phyloP scores from a whole-genome alignment of 768 basidiomycete species.

The Leccinum barrowsii region DNA sequence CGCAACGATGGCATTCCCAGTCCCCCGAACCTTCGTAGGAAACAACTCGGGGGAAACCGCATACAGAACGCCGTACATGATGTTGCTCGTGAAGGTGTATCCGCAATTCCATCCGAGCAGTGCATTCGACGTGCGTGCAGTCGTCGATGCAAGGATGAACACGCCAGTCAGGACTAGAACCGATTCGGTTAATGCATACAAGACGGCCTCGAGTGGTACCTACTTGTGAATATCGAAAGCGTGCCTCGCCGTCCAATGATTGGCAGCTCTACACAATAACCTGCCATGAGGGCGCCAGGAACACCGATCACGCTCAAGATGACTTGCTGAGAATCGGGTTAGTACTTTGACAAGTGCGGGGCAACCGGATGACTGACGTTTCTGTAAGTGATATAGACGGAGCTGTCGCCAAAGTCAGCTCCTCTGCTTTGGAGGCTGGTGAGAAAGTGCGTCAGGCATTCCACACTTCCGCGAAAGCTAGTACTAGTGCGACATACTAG shows the following conservation, averaged over 20 bases:
- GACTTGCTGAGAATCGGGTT: slow-evolving; percentile 38
- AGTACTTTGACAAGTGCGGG: neutral
- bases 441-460: neutral
- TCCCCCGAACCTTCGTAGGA: slow-evolving; percentile 52
- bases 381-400: slow-evolving; percentile 68
- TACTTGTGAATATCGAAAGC: slow-evolving; percentile 47
- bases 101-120: slow-evolving; percentile 59
- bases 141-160: slow-evolving; percentile 57
- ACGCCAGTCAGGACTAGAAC: slow-evolving; percentile 46
- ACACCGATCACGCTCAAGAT: slow-evolving; percentile 56
- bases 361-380: slow-evolving; percentile 41
- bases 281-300: slow-evolving; percentile 55
- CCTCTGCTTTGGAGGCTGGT: slow-evolving; percentile 61
- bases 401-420: slow-evolving; percentile 65
- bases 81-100: slow-evolving; percentile 53
- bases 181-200: neutral
- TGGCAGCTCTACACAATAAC: slow-evolving; percentile 50
- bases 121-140: slow-evolving; percentile 48
- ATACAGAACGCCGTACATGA: slow-evolving; percentile 52
- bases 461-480: neutral
- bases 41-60: slow-evolving; percentile 48
- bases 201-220: neutral
- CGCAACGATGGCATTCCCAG: slow-evolving; percentile 52
- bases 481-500: slow-evolving; percentile 33
- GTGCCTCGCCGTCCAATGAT: slow-evolving; percentile 52